Base-by-base conservation (phyloP, 1,284 basidiomycete species). In the Neonothopanus nambi region DNA sequence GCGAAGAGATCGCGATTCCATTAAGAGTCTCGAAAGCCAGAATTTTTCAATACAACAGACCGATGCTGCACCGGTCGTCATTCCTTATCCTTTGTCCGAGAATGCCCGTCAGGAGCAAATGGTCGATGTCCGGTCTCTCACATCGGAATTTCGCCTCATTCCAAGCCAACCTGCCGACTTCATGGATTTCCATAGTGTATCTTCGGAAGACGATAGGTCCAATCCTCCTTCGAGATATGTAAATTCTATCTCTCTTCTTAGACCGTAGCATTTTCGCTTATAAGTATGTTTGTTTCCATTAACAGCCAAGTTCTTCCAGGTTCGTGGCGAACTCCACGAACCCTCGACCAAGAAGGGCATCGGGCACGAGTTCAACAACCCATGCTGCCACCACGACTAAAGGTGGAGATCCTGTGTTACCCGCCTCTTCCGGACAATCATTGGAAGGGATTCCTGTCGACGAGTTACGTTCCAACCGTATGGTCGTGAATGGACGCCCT, bases 401-500 rank as follows among this genome's bases (percentile, higher is more conserved):
- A 18, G 40, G 28, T n/a, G 7, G 17, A 18, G 15, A 26, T n/a
- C 17, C 18, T 9, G 21, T 26, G 8, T 41, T 57, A 30, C 56
- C 56, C 20, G 36, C 21, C 4, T 28, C 56, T 33, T 42, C 52
- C 23, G 56, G 56, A 21, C 46, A 57, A 38, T 50, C 52, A 18
- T 40, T 57, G 18, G 17, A 28, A n/a, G 30, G 33, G 3, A 21
- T 64, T 9, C 55, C 61, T n/a, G 50, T 51, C 12, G 45, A 54
- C 2, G 55, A 63, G 50, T 37, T 61, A 46, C 50, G 51, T 26
- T 47, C 58, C n/a, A 62, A 54, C 49, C 56, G 63, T 28, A 56
- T 49, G 41, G 61, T 58, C 23, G 60, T 63, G 11, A 54, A 61
- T 5, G 59, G 62, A 38, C 42, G 63, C 43, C 45, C 54, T 12